These are phyloP conservation scores for Aspergillus proliferans DNA, from an alignment of 2,329 filamentous ascomycete species.

Conservation along the genomic window DNA sequence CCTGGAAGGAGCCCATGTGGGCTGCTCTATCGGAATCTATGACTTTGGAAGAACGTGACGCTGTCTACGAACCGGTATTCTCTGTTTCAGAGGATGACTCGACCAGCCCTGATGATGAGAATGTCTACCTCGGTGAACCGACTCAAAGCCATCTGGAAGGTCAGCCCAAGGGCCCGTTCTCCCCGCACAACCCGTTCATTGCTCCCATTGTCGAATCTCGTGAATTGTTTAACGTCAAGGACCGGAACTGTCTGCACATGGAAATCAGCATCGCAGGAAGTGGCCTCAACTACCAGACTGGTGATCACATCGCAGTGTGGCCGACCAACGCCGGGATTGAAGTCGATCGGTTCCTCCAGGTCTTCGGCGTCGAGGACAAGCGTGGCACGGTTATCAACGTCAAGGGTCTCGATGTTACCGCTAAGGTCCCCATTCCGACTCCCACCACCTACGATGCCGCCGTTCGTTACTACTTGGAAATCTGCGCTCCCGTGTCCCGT, in stretches of 20 bases:
- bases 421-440: conserved; percentile 95
- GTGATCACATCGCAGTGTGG: conserved; percentile 96
- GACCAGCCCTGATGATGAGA: conserved; percentile 65
- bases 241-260: conserved; percentile 92
- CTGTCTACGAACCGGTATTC: conserved; percentile 91
- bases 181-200: conserved; percentile 94
- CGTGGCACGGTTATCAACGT: conserved; percentile 76
- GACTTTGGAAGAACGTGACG: conserved; percentile 88
- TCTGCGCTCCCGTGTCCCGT: conserved; percentile 89
- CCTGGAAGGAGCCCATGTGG: conserved; percentile 99
- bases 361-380: conserved; percentile 71
- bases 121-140: conserved; percentile 91
- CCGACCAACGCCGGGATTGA: conserved; percentile 90
- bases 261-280: conserved; percentile 87
- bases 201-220: conserved; percentile 86
- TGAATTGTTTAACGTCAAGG: conserved; percentile 83
- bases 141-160: conserved; percentile 94
- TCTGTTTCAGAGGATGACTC: conserved; percentile 70
- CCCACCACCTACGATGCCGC: conserved; percentile 95
- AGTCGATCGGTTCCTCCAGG: conserved; percentile 79
- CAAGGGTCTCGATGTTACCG: conserved; percentile 87
- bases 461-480: conserved; percentile 92
- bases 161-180: conserved; percentile 78
- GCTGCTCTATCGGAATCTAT: conserved; percentile 72
- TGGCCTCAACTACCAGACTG: conserved; percentile 88